Evolutionary conservation across 352 stramenopile species (phyloP), one percentile per base, ranked within the genome.

Genomic region (Phytopythium kandeliae): DNA sequence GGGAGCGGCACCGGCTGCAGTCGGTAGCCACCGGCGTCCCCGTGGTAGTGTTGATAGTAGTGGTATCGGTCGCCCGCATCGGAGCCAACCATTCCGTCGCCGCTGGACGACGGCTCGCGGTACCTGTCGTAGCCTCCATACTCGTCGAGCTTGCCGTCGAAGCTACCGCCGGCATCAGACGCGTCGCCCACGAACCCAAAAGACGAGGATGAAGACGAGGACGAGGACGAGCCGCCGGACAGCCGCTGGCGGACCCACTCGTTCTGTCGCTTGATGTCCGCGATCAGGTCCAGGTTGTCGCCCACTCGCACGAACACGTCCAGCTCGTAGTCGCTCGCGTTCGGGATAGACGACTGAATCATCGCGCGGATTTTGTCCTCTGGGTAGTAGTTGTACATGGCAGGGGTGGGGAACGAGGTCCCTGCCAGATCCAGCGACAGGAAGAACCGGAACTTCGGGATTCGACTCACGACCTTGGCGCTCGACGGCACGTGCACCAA

Each of bases 271-370:
- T 59, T 57, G 0, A 62, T 43, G n/a, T 48, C 42, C 9, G 48
- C 11, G 40, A 81, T 76, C 21, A 60, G 12, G 19, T 53, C 46
- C 15, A 34, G 60, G 52, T 82, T 82, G 54, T 82, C 63, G 35
- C 54, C 62, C 5, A 65, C 33, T 2, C 36, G 54, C 17, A 75
- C 71, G 31, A 62, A 51, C 1, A 82, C 46, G 17, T 66, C 66
- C 5, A 79, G 17, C 9, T 59, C 46, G 36, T 65, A 64, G 17
- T 57, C 28, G 9, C 40, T 60, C 0, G 52, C 46, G 25, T 71
- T 63, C n/a, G 57, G 57, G 11, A 70, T 56, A 33, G 57, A 46
- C 17, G n/a, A 13, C 7, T 40, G 34, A 22, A 78, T 42, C 55
- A 8, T 55, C 13, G 61, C 48, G 21, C 62, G n/a, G 45, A 8